Percentiles rank a stretch among this genome's conserved stretches.
Evolutionary conservation across 352 stramenopile species (phyloP).

Genomic region (Globisporangium perplexum): DNA sequence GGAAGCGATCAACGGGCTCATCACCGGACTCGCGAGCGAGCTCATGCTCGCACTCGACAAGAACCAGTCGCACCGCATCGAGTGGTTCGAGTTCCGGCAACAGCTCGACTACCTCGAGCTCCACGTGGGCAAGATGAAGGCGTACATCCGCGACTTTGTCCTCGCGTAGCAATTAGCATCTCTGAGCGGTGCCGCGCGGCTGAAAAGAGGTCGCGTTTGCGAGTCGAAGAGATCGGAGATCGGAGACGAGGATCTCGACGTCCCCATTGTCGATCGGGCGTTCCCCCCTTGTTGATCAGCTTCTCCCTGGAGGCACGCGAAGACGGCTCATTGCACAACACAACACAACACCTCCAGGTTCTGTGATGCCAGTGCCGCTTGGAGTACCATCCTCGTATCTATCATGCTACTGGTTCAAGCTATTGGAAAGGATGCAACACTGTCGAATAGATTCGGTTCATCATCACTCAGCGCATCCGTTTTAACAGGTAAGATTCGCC

Average conservation of each 20-base stretch:
- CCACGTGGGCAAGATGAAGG: conserved; percentile 43
- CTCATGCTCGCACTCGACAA: conserved; percentile 49
- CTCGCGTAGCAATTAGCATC: conserved; percentile 12
- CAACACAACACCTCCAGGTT: too few species aligned
- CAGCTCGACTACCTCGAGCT: conserved; percentile 66
- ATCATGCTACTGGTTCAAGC: too few species aligned
- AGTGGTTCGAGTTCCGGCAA: conserved; percentile 74
- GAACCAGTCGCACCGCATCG: conserved; percentile 51
- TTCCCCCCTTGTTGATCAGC: too few species aligned
- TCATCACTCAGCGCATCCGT: neutral
- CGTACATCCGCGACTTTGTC: conserved; percentile 41
- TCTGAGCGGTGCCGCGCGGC: too few species aligned
- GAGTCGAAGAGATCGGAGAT: too few species aligned
- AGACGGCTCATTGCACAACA: too few species aligned
- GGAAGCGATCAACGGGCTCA: conserved; percentile 30
- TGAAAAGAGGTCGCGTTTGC: too few species aligned
- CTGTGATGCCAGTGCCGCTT: too few species aligned
- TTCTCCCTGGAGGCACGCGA: too few species aligned
- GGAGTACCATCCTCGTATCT: neutral
- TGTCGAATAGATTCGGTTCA: neutral
- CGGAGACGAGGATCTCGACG: too few species aligned
- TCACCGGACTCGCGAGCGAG: conserved; percentile 43
- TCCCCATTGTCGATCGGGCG: too few species aligned
- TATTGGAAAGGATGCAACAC: neutral
- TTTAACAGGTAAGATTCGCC: neutral